Evolutionary conservation across 2,329 filamentous ascomycete genomes (phyloP).

Genomic region (Aphanocladium album): DNA sequence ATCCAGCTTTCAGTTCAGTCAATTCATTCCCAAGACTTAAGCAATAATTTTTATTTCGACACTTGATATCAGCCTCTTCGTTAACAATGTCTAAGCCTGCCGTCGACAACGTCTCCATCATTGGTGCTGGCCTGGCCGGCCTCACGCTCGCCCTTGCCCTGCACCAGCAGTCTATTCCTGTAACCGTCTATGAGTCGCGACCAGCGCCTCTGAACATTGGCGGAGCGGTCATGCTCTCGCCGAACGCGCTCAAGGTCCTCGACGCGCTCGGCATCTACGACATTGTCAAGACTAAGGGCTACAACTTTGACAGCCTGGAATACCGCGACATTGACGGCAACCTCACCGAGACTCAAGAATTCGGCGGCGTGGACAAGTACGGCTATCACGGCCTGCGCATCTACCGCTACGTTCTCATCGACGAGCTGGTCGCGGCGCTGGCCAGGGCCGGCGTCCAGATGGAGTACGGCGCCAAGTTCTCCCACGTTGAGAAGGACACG

Average conservation of each 20-base stretch:
- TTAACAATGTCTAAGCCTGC: background rate
- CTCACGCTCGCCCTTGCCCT: slow-evolving; percentile 52
- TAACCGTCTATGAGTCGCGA: slow-evolving; percentile 48
- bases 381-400: slow-evolving; percentile 51
- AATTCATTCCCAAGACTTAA: background rate
- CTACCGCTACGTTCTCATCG: slow-evolving; percentile 47
- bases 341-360: slow-evolving; percentile 38
- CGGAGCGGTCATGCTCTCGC: slow-evolving; percentile 55
- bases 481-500: slow-evolving; percentile 35
- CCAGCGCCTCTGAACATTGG: slow-evolving; percentile 40
- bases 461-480: slow-evolving; percentile 44
- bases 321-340: slow-evolving; percentile 35
- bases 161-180: slow-evolving; percentile 43
- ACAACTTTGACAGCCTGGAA: slow-evolving; percentile 46
- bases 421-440: slow-evolving; percentile 39
- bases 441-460: slow-evolving; percentile 36
- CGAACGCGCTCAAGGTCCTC: slow-evolving; percentile 52
- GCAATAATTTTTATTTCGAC: background rate
- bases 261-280: slow-evolving; percentile 45
- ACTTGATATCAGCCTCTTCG: background rate
- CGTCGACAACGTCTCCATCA: slow-evolving; percentile 23
- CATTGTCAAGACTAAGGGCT: slow-evolving; percentile 39
- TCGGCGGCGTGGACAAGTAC: slow-evolving; percentile 43
- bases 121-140: slow-evolving; percentile 38
- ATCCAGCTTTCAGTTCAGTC: background rate